Base-by-base conservation (phyloP, 1,284 basidiomycete genomes). In the Tylopilus sp. region DNA sequence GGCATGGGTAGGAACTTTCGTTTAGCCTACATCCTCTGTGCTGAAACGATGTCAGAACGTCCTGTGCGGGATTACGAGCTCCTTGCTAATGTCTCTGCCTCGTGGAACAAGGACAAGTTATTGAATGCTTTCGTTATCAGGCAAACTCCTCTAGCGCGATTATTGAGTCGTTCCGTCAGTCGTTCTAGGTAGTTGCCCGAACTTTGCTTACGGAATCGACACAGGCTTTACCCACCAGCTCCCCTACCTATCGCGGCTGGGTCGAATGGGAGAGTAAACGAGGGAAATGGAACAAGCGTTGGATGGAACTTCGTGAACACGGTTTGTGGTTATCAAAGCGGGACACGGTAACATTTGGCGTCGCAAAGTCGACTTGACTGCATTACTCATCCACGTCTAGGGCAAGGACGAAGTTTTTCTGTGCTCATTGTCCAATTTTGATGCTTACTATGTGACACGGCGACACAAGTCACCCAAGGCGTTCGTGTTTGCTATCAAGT, bases 221-320 rank as follows among this genome's bases (percentile, higher is more conserved):
- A 17, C 57, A 88, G 85, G 78, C 78, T 40, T 77, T 92, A 37
- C 89, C 89, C 7, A 71, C 78, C 1, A 81, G 77, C 56, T 82
- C 88, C 4, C 91, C 91, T 6, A 77, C 73, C 20, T 74, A 79
- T 62, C 77, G 81, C 38, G 83, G 84, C 6, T 92, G 83, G 65
- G 80, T 94, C 15, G 88, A 94, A 66, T 86, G 84, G 76, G 89
- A 94, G 72, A 76, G 75, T 47, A 94, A 92, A 71, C 82, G 85
- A 52, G 91, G 91, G 35, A 94, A 94, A 69, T 96, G 93, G 93
- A 83, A 75, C 52, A 95, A 94, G 69, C 80, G 91, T 26, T 94
- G 84, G 81, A 74, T 95, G 60, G 82, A 87, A 62, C 77, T 94
- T 26, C 78, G 86, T 37, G 90, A 93, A 61, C 90, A 93, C 55